phyloP scores from a whole-genome alignment of 306 rosid species.

The Aeschynomene evenia region DNA sequence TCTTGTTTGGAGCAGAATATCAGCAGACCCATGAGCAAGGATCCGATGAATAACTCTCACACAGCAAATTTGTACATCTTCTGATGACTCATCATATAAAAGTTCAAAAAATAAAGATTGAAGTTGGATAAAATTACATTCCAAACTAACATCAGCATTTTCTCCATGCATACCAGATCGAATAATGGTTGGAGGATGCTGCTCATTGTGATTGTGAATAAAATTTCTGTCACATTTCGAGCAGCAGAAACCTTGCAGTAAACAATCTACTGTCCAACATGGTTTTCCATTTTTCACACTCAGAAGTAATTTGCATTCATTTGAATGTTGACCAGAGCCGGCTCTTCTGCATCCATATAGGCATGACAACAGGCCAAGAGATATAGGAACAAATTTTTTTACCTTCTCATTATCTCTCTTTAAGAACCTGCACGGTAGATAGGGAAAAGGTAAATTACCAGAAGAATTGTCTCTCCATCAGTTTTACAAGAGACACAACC shows the following conservation, averaged over 20 bases:
- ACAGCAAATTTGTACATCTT: slow-evolving; percentile 85
- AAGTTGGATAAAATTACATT: slow-evolving; percentile 50
- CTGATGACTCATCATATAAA: slow-evolving; percentile 74
- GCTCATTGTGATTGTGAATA: slow-evolving; percentile 30
- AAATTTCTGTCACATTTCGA: slow-evolving; percentile 67
- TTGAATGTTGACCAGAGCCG: slow-evolving; percentile 33
- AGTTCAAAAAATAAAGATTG: slow-evolving; percentile 66
- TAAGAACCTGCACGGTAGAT: slow-evolving; percentile 51
- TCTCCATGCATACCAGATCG: slow-evolving; percentile 37
- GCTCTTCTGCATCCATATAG: slow-evolving; percentile 69
- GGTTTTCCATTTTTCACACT: slow-evolving; percentile 42
- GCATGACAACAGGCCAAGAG: slow-evolving; percentile 87
- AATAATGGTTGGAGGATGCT: slow-evolving; percentile 38
- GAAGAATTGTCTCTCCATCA: slow-evolving; percentile 21
- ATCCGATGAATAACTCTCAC: slow-evolving; percentile 65
- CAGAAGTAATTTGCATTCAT: slow-evolving; percentile 57
- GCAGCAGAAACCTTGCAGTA: slow-evolving; percentile 84
- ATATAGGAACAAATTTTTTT: slow-evolving; percentile 58
- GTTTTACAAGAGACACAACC: slow-evolving; percentile 17
- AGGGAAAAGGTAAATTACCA: slow-evolving; percentile 32
- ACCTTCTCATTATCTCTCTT: slow-evolving; percentile 57
- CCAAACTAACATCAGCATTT: slow-evolving; percentile 43
- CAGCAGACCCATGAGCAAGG: slow-evolving; percentile 57
- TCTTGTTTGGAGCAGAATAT: slow-evolving; percentile 49
- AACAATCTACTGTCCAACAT: slow-evolving; percentile 51